Evolutionary conservation across 805 yeast species (phyloP), one percentile per base, ranked within the genome.

Genomic region (Barnettozyma wickerhamii): DNA sequence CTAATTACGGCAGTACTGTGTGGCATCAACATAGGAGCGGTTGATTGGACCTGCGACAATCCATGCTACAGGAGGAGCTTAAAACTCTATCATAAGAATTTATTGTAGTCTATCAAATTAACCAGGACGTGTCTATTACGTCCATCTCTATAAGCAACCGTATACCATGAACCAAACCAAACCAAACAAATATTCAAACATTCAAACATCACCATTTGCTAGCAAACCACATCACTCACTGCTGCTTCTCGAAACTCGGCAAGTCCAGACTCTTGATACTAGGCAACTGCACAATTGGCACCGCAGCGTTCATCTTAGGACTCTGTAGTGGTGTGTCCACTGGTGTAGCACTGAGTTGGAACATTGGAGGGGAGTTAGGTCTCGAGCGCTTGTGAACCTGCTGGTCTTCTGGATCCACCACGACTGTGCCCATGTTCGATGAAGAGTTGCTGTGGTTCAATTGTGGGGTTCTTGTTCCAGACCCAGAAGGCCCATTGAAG

Each of bases 261-360:
- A 56, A 31, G 35, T 52, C 59, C 42, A 56, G 38, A 40, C 54
- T 50, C 41, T 48, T 56, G 21, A 56, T 39, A 17, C 59, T 53
- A 17, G 61, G 61, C 27, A 56, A 30, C 5, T 45, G 50, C 15
- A 38, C 19, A 18, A 37, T 34, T 7, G 52, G 49, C 3, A 44
- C 40, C 3, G 36, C 23, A 2, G 57, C 48, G 21, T 38, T 33
- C 33, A 72, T 49, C 34, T 60, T 71, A n/a, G 78, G 78, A 35
- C 74, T 66, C 41, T 73, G 77, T 21, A 65, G 50, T 12, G 76
- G 76, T 0, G 77, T 73, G 42, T 69, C 72, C 30, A 72, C 48
- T 10, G 78, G 78, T 6, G 78, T 73, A 12, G 70, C 76, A 38
- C 58, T 61, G 4, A 55, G 21, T 10, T 51, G 54, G 43, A 34